A percentile compares a stretch with the other conserved stretches of the same genome.
Evolutionary conservation across 2,329 filamentous ascomycete species (phyloP).

Genomic region (Epichloe uncinata): DNA sequence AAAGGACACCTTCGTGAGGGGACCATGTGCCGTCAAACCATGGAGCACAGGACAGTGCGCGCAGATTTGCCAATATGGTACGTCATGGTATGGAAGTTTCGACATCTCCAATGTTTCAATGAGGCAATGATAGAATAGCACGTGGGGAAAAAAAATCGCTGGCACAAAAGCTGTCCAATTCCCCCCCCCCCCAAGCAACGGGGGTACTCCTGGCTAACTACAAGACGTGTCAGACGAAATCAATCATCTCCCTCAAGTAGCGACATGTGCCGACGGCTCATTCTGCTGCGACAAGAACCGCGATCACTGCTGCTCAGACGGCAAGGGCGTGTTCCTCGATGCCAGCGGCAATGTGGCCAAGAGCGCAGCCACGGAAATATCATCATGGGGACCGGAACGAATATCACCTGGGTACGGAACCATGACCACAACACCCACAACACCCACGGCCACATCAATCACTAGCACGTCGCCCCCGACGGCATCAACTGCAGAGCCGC

Average conservation of each 20-base stretch:
- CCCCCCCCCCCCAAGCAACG: too few species aligned
- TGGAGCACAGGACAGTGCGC: not conserved
- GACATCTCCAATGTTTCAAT: too few species aligned
- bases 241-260: not conserved
- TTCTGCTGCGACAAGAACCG: constrained; percentile 1
- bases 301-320: not conserved
- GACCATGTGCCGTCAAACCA: not conserved
- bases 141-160: not conserved
- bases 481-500: not conserved
- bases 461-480: not conserved
- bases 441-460: not conserved
- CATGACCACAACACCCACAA: not conserved
- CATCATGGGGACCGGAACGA: constrained; percentile 2
- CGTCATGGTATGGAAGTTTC: not conserved
- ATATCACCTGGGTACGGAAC: not conserved
- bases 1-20: not conserved
- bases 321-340: constrained; percentile 1
- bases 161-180: too few species aligned
- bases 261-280: not conserved
- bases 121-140: too few species aligned
- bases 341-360: not conserved
- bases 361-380: not conserved
- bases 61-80: constrained; percentile 1
- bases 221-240: not conserved
- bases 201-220: too few species aligned